These are phyloP conservation scores for Ophiocytium majus DNA, from an alignment of 352 stramenopile species.

Conservation along the genomic window DNA sequence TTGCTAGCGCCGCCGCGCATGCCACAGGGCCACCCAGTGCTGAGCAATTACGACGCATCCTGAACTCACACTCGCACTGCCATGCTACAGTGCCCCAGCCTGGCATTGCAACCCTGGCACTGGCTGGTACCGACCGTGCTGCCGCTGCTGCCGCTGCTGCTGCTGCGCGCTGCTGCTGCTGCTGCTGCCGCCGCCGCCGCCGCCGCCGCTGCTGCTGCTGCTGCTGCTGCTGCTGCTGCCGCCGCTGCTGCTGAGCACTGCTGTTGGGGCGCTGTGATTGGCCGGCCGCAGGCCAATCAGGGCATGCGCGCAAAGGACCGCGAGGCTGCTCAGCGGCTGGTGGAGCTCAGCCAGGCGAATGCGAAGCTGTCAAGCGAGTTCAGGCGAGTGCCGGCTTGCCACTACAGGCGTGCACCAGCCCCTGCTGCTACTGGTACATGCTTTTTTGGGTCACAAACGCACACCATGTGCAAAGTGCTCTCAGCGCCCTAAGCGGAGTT, in stretches of 20 bases:
- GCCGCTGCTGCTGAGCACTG: not conserved
- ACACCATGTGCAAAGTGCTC: too few relatives aligned
- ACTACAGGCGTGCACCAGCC: too few relatives aligned
- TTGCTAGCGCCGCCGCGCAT: too few relatives aligned
- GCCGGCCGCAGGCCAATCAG: slow-evolving; percentile 13
- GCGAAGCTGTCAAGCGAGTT: slow-evolving; percentile 13
- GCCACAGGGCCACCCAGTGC: too few relatives aligned
- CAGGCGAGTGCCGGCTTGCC: too few relatives aligned
- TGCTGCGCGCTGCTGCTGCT: not conserved
- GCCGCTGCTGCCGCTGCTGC: not conserved
- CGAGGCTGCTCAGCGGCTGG: slow-evolving; percentile 3
- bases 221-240: not conserved
- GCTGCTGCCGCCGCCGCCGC: not conserved
- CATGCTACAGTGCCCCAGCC: not conserved
- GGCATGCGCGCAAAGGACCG: not conserved
- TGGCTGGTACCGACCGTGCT: not conserved
- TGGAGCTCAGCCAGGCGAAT: slow-evolving; percentile 13
- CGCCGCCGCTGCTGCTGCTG: not conserved
- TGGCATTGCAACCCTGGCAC: not conserved
- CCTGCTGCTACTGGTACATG: too few relatives aligned
- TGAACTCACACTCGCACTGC: not conserved
- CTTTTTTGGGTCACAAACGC: too few relatives aligned
- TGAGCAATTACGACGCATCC: too few relatives aligned
- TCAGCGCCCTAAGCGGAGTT: too few relatives aligned
- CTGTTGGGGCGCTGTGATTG: too few relatives aligned